These are phyloP conservation scores for Alternaria sp. DNA, from an alignment of 2,329 filamentous ascomycete genomes.

Conservation along the genomic window DNA sequence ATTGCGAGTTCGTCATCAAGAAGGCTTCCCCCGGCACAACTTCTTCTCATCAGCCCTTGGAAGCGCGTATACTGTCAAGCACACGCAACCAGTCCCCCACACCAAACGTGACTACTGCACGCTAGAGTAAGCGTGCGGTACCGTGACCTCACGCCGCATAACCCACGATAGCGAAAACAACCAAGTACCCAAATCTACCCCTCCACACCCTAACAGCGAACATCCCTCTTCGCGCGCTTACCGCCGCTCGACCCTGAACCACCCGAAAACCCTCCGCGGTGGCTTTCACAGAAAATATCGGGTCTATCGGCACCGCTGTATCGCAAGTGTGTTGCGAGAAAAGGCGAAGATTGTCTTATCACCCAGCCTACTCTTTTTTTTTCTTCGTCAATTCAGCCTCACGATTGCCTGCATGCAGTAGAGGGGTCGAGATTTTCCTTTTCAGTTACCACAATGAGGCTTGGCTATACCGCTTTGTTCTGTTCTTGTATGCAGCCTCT, in stretches of 20 bases:
- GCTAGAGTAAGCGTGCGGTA: slow-evolving; percentile 15
- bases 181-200: slow-evolving; percentile 7
- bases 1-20: slow-evolving; percentile 7
- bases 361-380: not conserved
- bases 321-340: not conserved
- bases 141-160: slow-evolving; percentile 21
- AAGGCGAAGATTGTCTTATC: slow-evolving; percentile 1
- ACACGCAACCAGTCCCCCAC: slow-evolving; percentile 13
- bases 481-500: slow-evolving; percentile 1
- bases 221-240: slow-evolving; percentile 18
- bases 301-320: slow-evolving; percentile 1
- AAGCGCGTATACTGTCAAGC: slow-evolving; percentile 6
- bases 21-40: not conserved
- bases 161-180: slow-evolving; percentile 11
- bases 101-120: slow-evolving; percentile 17
- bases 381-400: not conserved
- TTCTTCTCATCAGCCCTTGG: not conserved
- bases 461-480: not conserved
- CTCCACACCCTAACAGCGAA: slow-evolving; percentile 10
- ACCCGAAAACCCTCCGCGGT: not conserved
- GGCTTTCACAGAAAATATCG: not conserved
- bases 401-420: slow-evolving; percentile 5
- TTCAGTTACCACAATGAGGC: not conserved
- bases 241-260: slow-evolving; percentile 10
- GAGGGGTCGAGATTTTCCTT: not conserved